Evolutionary conservation across 2,329 filamentous ascomycete species (phyloP).

Genomic region (Fusarium pseudograminearum): DNA sequence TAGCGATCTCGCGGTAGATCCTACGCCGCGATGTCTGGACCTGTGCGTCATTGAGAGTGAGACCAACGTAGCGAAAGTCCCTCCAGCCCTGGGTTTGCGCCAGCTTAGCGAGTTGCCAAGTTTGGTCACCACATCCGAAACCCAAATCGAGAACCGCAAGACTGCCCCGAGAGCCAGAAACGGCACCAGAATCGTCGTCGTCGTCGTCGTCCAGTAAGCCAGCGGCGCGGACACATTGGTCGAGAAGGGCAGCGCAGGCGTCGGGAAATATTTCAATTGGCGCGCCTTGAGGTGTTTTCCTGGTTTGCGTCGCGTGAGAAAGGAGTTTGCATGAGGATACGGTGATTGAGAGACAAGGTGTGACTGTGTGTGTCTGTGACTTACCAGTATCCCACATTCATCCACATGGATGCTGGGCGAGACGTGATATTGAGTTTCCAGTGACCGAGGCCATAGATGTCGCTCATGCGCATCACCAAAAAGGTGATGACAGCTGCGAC

Average conservation of each 20-base stretch:
- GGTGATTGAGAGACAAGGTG: not conserved
- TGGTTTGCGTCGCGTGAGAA: conserved; percentile 20
- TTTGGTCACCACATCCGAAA: conserved; percentile 71
- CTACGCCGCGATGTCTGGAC: conserved; percentile 53
- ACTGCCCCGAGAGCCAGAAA: conserved; percentile 9
- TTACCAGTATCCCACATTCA: conserved; percentile 73
- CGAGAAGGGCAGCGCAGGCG: conserved; percentile 63
- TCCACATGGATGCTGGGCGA: conserved; percentile 67
- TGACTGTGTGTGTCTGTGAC: conserved; percentile 38
- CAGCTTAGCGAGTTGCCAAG: conserved; percentile 57
- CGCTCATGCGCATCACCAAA: conserved; percentile 44
- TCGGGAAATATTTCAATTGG: conserved; percentile 55
- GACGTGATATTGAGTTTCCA: conserved; percentile 65
- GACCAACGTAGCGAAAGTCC: conserved; percentile 62
- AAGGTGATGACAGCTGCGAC: conserved; percentile 33
- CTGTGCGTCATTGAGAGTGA: conserved; percentile 63
- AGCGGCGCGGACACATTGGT: conserved; percentile 59
- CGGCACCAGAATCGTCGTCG: not conserved
- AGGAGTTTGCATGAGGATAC: not conserved
- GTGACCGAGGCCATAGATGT: conserved; percentile 65
- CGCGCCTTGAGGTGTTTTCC: conserved; percentile 49
- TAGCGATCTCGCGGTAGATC: conserved; percentile 44
- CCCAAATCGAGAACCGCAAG: conserved; percentile 65
- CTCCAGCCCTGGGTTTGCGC: conserved; percentile 37
- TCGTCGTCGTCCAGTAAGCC: conserved; percentile 50